phyloP scores from a whole-genome alignment of 306 rosid genomes.

The Psophocarpus tetragonolobus region DNA sequence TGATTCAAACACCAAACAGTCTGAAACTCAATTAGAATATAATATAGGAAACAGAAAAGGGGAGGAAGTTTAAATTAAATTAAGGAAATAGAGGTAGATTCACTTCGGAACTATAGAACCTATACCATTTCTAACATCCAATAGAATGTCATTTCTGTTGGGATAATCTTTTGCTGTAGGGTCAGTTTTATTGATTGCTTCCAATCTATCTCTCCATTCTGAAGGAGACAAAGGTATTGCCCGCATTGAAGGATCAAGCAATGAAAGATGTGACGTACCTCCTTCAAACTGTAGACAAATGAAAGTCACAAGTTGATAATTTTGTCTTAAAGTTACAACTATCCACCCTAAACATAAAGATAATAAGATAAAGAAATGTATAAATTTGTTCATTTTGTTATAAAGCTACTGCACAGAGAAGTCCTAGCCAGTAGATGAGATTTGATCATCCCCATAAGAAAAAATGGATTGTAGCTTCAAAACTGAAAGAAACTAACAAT shows the following conservation, averaged over 20 bases:
- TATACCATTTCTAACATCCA: slow-evolving; percentile 93
- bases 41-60: neutral
- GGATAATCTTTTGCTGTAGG: slow-evolving; percentile 41
- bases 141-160: slow-evolving; percentile 43
- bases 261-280: slow-evolving; percentile 74
- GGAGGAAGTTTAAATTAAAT: neutral
- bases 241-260: slow-evolving; percentile 79
- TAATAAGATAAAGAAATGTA: slow-evolving; percentile 2
- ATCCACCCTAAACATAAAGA: slow-evolving; percentile 6
- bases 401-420: slow-evolving; percentile 24
- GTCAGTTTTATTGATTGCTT: slow-evolving; percentile 42
- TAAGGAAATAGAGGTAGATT: slow-evolving; percentile 24
- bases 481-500: neutral
- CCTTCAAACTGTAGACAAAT: slow-evolving; percentile 67
- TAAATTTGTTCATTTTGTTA: slow-evolving; percentile 13
- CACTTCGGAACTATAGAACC: slow-evolving; percentile 26
- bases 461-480: neutral
- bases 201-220: slow-evolving; percentile 74
- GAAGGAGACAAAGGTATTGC: slow-evolving; percentile 78
- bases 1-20: slow-evolving; percentile 14
- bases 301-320: slow-evolving; percentile 22
- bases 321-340: slow-evolving; percentile 11
- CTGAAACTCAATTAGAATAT: neutral
- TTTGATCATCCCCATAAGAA: neutral
- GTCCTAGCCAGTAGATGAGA: neutral